Evolutionary conservation across 139 green algal species (phyloP), one percentile per base, ranked within the genome.

Genomic region (Nannochloris sp.): DNA sequence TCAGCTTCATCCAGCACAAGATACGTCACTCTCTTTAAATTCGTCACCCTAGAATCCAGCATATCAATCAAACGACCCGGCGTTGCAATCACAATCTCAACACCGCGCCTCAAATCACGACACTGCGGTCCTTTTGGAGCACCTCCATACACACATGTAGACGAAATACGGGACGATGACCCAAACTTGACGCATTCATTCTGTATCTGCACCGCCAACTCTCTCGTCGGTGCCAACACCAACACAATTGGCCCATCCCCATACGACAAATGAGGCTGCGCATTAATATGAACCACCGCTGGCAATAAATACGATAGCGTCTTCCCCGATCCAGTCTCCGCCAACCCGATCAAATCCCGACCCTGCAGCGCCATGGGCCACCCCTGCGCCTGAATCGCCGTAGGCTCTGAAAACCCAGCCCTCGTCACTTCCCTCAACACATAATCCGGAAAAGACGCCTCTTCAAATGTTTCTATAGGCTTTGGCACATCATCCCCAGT

Each of bases 1-100:
- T 97, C 91, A 8, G 91, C 91, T 80, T 97, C 91, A 66, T 97
- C 91, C 62, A 97, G 77, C 56, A 96, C 89, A 62, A 96, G 69
- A 70, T 94, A 95, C 2, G 85, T 91, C 44, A 94, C 87, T 16
- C 84, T 74, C 29, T 64, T 49, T 62, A 96, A 74, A 69, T 87
- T 89, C 31, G 82, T 90, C 6, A 69, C 57, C 3, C 82, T 70
- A 16, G 44, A 72, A 28, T 93, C 84, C 20, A 95, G 68, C 61
- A 95, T 80, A 69, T 96, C 89, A 16, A 93, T 89, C 53, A 96
- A 79, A 40, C 87, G 79, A 6, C 87, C 89, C 13, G 89, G 89
- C 1, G 89, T 96, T n/a, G 89, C 89, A 40, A 96, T 93, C 33
- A 89, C 79, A 46, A 96, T 93, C 75, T 96, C 85, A 29, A 93